These are phyloP conservation scores for Sugiyamaella mastotermitis DNA, from an alignment of 805 yeast species.

Conservation along the genomic window DNA sequence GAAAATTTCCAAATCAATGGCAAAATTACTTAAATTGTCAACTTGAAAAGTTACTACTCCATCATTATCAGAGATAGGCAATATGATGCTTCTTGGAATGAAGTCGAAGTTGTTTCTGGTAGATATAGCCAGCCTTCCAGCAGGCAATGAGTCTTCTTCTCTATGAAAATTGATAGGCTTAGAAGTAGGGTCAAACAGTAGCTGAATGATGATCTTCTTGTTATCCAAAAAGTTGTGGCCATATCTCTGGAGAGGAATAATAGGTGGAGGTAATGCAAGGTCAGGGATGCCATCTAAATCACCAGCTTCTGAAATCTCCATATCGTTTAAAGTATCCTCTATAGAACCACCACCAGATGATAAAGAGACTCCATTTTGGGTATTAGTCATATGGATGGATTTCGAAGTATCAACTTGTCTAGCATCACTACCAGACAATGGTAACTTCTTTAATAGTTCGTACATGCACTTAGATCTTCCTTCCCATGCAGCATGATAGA, in stretches of 20 bases:
- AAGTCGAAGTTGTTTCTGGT: slow-evolving; percentile 66
- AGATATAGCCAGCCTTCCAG: slow-evolving; percentile 67
- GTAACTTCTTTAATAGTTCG: slow-evolving; percentile 47
- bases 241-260: slow-evolving; percentile 84
- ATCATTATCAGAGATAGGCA: slow-evolving; percentile 68
- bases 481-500: slow-evolving; percentile 90
- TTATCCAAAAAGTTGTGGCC: slow-evolving; percentile 95
- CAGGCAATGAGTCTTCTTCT: slow-evolving; percentile 33
- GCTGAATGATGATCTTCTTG: slow-evolving; percentile 77
- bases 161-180: slow-evolving; percentile 40
- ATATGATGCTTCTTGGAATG: slow-evolving; percentile 77
- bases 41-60: slow-evolving; percentile 77
- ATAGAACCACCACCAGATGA: not conserved
- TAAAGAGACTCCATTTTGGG: slow-evolving; percentile 4
- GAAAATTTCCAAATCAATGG: slow-evolving; percentile 81
- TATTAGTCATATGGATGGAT: slow-evolving; percentile 1
- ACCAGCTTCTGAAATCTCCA: slow-evolving; percentile 18
- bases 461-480: slow-evolving; percentile 83
- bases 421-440: slow-evolving; percentile 2
- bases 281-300: slow-evolving; percentile 75
- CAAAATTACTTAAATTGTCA: slow-evolving; percentile 65
- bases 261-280: slow-evolving; percentile 90
- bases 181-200: slow-evolving; percentile 53
- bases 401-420: slow-evolving; percentile 9
- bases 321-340: slow-evolving; percentile 17